Percentiles rank a stretch among this genome's conserved stretches.
phyloP scores from a whole-genome alignment of 345 rosid genomes.

The Combretum micranthum region DNA sequence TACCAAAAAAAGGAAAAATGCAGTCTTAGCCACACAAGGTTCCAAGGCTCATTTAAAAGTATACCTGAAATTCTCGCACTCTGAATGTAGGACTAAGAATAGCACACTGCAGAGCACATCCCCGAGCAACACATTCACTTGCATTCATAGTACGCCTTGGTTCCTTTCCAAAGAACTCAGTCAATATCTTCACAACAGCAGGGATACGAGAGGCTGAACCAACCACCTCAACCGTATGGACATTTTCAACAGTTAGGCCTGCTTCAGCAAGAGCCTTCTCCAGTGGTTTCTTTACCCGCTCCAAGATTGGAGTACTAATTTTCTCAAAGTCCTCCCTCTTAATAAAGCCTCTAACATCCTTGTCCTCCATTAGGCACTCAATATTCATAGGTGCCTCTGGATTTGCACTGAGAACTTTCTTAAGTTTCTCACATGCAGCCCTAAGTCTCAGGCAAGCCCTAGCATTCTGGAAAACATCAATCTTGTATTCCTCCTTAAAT shows the following conservation, averaged over 20 bases:
- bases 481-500: constrained; percentile 83
- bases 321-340: constrained; percentile 91
- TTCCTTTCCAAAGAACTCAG: constrained; percentile 92
- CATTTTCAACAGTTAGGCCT: constrained; percentile 57
- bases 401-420: constrained; percentile 93
- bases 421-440: constrained; percentile 83
- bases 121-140: constrained; percentile 92
- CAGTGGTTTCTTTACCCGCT: constrained; percentile 79
- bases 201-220: constrained; percentile 94
- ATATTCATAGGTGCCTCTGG: constrained; percentile 82
- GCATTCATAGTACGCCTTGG: constrained; percentile 97
- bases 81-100: constrained; percentile 94
- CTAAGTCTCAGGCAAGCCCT: constrained; percentile 83
- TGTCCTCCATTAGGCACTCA: constrained; percentile 96
- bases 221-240: constrained; percentile 87
- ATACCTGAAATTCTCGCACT: constrained; percentile 94
- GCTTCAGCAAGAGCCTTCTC: constrained; percentile 90
- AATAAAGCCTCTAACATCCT: constrained; percentile 79
- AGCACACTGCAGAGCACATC: constrained; percentile 88
- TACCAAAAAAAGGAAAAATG: too few species aligned
- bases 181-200: constrained; percentile 61
- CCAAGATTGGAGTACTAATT: constrained; percentile 70
- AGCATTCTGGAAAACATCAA: constrained; percentile 82
- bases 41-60: neutral
- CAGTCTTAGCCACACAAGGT: neutral